Evolutionary conservation across 306 rosid genomes (phyloP), one percentile per base, ranked within the genome.

Genomic region (Lotus japonicus): DNA sequence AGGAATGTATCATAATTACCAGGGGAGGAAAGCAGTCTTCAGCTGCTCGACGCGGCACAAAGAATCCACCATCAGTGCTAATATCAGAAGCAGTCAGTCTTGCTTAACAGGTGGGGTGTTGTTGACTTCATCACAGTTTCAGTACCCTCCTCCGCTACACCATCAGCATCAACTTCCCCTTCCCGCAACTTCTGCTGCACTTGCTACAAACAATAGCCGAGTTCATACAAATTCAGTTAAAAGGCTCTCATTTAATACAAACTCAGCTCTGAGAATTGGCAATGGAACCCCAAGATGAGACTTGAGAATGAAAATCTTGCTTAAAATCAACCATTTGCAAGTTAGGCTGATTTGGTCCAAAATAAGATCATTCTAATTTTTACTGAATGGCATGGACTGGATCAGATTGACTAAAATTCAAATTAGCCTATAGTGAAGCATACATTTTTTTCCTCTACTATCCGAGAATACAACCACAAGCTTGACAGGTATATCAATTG

Each of bases 21-120:
- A 92, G 73, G 26, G 98, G 92, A 58, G 98, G 96, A 72, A 92
- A 92, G 77, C 98, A 92, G 73, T 92, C 98, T 77, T 89, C 98
- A 2, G 98, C 98, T 0, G 98, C 98, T 18, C 98, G 90, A 28
- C 98, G 90, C 58, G 98, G 98, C 31, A 92, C 98, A 0, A 96
- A 92, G 80, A 92, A 92, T 15, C 98, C 98, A 11, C 98, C 98
- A 70, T 92, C 96, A 67, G 96, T 89, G 79, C 98, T 92, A 3
- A 96, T 92, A 75, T 92, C 98, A 10, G 98, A 92, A 60, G 98
- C 98, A 4, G 98, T 92, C 86, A 31, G 98, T 92, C 87, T 92
- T 92, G 74, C 98, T 89, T 78, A 92, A 92, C 98, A 92, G 89
- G 76, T 92, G 98, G 16, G 98, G 88, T 5, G 95, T 92, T 4